A percentile compares a stretch with the other conserved stretches of the same genome.
Evolutionary conservation across 352 stramenopile species (phyloP).

Genomic region (Thraustotheca clavata): DNA sequence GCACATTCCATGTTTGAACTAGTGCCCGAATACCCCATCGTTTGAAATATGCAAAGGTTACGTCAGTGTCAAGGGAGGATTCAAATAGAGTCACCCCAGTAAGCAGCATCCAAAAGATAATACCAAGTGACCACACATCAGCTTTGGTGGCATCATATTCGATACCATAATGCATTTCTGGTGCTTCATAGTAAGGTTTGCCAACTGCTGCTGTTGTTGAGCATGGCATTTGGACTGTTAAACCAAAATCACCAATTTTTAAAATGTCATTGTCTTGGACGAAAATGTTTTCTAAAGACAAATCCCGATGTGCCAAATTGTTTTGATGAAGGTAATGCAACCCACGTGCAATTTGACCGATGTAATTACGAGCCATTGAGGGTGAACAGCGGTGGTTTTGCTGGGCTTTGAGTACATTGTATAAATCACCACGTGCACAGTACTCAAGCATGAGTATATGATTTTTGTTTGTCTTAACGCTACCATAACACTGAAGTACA

Average conservation of each 20-base stretch:
- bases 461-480: not conserved
- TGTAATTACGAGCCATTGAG: not conserved
- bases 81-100: constrained; percentile 2
- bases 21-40: not conserved
- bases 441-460: constrained; percentile 27
- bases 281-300: constrained; percentile 61
- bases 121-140: constrained; percentile 43
- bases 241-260: constrained; percentile 51
- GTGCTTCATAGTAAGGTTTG: constrained; percentile 31
- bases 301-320: constrained; percentile 38
- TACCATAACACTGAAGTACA: not conserved
- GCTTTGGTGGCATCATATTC: constrained; percentile 32
- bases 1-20: not conserved
- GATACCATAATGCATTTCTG: constrained; percentile 31
- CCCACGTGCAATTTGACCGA: not conserved
- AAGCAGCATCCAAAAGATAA: constrained; percentile 32
- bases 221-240: constrained; percentile 24
- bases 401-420: not conserved
- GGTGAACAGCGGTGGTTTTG: not conserved
- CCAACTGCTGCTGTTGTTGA: not conserved
- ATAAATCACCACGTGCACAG: constrained; percentile 15
- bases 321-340: constrained; percentile 23
- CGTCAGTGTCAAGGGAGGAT: not conserved
- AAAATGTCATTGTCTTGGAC: constrained; percentile 29
- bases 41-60: constrained; percentile 5